Evolutionary conservation across 768 basidiomycete genomes (phyloP).

Genomic region (Candolleomyces eurysporus): DNA sequence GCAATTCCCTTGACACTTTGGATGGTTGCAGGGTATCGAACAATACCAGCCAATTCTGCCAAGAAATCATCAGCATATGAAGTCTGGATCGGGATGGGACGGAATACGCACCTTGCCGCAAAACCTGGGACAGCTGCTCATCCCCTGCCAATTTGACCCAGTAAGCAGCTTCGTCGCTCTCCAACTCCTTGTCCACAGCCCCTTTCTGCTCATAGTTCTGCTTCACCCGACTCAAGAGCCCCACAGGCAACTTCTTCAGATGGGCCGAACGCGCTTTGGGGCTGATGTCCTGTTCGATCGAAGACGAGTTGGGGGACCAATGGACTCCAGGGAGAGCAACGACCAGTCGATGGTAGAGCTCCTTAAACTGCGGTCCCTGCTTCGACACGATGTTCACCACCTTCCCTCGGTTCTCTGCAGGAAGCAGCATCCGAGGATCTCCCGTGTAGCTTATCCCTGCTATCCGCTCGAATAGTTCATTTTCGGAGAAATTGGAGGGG

Average conservation of each 20-base stretch:
- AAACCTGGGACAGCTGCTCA: constrained; percentile 46
- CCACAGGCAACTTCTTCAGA: constrained; percentile 74
- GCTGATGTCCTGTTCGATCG: constrained; percentile 73
- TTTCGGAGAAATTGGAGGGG: constrained; percentile 78
- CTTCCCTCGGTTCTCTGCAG: constrained; percentile 93
- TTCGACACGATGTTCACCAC: constrained; percentile 89
- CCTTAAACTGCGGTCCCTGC: constrained; percentile 80
- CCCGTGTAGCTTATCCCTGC: constrained; percentile 85
- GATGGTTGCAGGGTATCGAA: constrained; percentile 77
- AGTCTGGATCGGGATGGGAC: neutral
- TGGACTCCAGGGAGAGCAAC: constrained; percentile 78
- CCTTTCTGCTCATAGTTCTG: constrained; percentile 42
- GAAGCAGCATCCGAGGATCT: constrained; percentile 92
- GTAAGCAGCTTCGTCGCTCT: constrained; percentile 71
- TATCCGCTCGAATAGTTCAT: constrained; percentile 80
- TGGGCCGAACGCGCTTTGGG: constrained; percentile 69
- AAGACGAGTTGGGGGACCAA: constrained; percentile 45
- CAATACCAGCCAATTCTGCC: constrained; percentile 74
- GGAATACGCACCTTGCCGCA: constrained; percentile 50
- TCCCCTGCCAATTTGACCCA: constrained; percentile 74
- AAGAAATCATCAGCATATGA: neutral
- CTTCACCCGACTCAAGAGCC: constrained; percentile 57
- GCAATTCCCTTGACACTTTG: constrained; percentile 86
- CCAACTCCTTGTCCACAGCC: constrained; percentile 30
- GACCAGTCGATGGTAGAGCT: constrained; percentile 80